Conservation (phyloP, 306 rosid genomes). For the Oemleria cerasiformis region DNA sequence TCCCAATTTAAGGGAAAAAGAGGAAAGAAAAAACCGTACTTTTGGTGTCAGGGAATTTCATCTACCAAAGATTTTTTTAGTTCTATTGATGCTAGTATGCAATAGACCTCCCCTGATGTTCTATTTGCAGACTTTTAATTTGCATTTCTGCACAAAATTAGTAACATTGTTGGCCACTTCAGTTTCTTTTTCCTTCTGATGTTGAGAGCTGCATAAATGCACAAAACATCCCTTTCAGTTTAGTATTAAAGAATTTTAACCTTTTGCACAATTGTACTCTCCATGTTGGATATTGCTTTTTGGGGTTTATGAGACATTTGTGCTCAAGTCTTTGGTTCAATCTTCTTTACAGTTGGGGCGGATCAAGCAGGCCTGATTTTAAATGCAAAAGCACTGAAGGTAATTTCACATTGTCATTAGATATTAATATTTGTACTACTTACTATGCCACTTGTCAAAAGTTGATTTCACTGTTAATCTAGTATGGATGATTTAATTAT, state of each 20-base stretch:
- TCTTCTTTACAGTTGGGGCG: constrained; percentile 84
- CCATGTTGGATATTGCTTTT: neutral
- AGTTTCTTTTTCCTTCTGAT: neutral
- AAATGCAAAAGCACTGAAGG: constrained; percentile 97
- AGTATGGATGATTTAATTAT: constrained; percentile 1
- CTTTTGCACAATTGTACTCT: neutral
- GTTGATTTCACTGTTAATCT: neutral
- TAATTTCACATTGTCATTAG: constrained; percentile 19
- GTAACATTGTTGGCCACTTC: neutral
- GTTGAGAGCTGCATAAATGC: neutral
- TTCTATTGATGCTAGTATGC: neutral
- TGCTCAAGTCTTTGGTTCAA: constrained; percentile 12
- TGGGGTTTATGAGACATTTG: neutral
- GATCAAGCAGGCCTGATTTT: constrained; percentile 99
- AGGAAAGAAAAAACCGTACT: neutral
- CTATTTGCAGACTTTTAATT: neutral
- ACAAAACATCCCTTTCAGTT: neutral
- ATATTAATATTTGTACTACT: neutral
- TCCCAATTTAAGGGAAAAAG: no score
- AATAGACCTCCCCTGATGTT: neutral
- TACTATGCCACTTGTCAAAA: neutral
- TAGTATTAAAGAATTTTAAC: neutral
- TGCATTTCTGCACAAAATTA: neutral
- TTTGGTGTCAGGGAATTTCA: neutral
- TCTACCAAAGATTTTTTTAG: neutral